These are phyloP conservation scores for Lipomyces yamanashiensis DNA, from an alignment of 805 yeast genomes.

Conservation along the genomic window DNA sequence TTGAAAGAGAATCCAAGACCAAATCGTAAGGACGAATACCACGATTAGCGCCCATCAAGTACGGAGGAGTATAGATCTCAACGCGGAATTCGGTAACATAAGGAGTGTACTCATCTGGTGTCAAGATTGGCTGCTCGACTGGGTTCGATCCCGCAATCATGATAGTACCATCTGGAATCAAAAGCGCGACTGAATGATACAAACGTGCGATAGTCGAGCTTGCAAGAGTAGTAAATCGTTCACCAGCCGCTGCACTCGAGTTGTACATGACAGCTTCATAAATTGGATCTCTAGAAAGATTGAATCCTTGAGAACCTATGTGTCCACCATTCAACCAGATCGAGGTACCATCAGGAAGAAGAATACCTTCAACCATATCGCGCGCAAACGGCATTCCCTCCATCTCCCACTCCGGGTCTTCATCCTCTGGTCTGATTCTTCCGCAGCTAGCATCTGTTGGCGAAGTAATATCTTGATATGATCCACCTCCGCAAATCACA, in stretches of 20 bases:
- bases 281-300: slow-evolving; percentile 28
- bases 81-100: slow-evolving; percentile 34
- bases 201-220: slow-evolving; percentile 32
- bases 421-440: slow-evolving; percentile 30
- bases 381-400: slow-evolving; percentile 32
- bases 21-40: slow-evolving; percentile 18
- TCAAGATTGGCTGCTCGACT: slow-evolving; percentile 30
- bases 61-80: slow-evolving; percentile 34
- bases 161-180: slow-evolving; percentile 33
- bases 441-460: slow-evolving; percentile 35
- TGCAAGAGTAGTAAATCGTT: slow-evolving; percentile 24
- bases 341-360: slow-evolving; percentile 32
- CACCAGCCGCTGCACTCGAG: slow-evolving; percentile 11
- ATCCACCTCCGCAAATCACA: slow-evolving; percentile 34
- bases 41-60: slow-evolving; percentile 32
- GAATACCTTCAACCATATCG: slow-evolving; percentile 31
- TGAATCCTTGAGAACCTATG: slow-evolving; percentile 32
- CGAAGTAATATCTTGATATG: slow-evolving; percentile 34
- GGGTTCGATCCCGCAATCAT: slow-evolving; percentile 34
- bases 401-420: slow-evolving; percentile 27
- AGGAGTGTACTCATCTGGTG: slow-evolving; percentile 29
- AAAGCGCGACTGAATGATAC: slow-evolving; percentile 29
- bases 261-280: slow-evolving; percentile 27
- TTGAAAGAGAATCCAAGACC: slow-evolving; percentile 8
- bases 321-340: slow-evolving; percentile 31